Base-by-base conservation (phyloP, 2,329 filamentous ascomycete genomes). In the Colletotrichum lupini region DNA sequence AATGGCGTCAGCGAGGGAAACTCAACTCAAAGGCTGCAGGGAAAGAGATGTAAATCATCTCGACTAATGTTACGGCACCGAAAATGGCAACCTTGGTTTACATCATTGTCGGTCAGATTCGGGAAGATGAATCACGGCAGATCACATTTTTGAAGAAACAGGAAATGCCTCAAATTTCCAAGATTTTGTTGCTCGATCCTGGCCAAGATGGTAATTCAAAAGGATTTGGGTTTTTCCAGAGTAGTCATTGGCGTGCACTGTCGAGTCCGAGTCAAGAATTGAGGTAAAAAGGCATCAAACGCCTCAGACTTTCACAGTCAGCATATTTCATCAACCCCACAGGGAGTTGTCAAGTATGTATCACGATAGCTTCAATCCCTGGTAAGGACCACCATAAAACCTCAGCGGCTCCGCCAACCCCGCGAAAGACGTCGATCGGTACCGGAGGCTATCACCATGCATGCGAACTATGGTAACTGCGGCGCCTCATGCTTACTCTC, bases 291-390 rank as follows among this genome's bases (percentile, higher is more conserved):
- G 42, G 67, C 58, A 1, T 57, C 66, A 49, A 16, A 19, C 26
- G n/a, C 14, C 28, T 3, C 12, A 5, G 26, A 30, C 14, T 22
- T n/a, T n/a, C 6, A 26, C 55, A 56, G 7, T 32, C 16, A 59
- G 42, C 7, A 30, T 19, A 32, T 11, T 16, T 9, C 37, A 42
- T 14, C 24, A 57, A 60, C 70, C 67, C 71, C 71, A 66, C 67
- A 73, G 24, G n/a, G 16, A 6, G n/a, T 32, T 52, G 9, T n/a
- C 1, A 19, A 62, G 26, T 26, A 61, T 57, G 59, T 26, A 26
- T 62, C 67, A 73, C 67, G 71, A 73, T 66, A 68, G 55, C 71
- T 64, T 73, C 71, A 73, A 66, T 35, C 68, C 57, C 61, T 37
- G 56, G 57, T 26, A 56, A 65, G 60, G 16, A 66, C 46, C 61